phyloP scores from a whole-genome alignment of 2,329 filamentous ascomycete species.

The Dendrostoma leiphaemia region DNA sequence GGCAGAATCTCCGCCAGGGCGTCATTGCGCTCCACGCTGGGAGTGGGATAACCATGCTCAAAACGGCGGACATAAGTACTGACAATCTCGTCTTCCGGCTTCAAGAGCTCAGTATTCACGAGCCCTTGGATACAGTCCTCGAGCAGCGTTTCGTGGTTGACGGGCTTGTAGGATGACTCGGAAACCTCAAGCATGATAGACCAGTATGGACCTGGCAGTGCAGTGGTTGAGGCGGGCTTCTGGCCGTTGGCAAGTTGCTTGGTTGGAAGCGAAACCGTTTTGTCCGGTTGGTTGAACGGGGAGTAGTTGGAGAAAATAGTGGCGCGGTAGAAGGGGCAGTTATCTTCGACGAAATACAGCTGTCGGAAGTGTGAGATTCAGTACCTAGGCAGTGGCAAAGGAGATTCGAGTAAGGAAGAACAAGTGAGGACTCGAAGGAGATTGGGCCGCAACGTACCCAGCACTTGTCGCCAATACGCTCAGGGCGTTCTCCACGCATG shows the following conservation, averaged over 20 bases:
- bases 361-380: conserved; percentile 25
- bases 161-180: conserved; percentile 92
- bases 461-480: conserved; percentile 98
- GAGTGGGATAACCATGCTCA: conserved; percentile 97
- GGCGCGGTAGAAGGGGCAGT: conserved; percentile 98
- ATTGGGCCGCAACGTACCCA: no score
- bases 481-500: conserved; percentile 84
- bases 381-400: no score
- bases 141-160: conserved; percentile 80
- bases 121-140: conserved; percentile 93
- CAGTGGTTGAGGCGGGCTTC: conserved; percentile 68
- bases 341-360: conserved; percentile 98
- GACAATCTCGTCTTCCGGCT: conserved; percentile 87
- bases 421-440: no score
- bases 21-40: conserved; percentile 90
- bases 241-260: conserved; percentile 82
- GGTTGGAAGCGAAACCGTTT: conserved; percentile 81
- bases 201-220: conserved; percentile 94
- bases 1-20: conserved; percentile 90
- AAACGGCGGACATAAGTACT: conserved; percentile 98
- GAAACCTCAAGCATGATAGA: conserved; percentile 99
- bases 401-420: no score
- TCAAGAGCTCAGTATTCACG: conserved; percentile 96
- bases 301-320: conserved; percentile 99
- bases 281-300: conserved; percentile 90